These are phyloP conservation scores for Begonia fuchsioides DNA, from an alignment of 306 rosid genomes.

Conservation along the genomic window DNA sequence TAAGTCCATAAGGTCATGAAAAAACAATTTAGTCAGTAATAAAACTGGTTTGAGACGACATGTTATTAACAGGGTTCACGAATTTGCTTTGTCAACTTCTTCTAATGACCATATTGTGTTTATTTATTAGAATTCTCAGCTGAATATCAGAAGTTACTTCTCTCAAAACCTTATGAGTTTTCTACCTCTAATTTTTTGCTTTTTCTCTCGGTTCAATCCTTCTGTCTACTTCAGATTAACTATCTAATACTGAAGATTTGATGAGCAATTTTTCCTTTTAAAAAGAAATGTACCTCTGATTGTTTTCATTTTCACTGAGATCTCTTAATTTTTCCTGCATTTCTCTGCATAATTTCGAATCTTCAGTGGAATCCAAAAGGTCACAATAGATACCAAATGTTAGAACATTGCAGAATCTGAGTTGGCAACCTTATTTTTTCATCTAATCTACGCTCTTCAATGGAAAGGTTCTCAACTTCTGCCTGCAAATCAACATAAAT, in stretches of 20 bases:
- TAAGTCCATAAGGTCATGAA: too few species aligned
- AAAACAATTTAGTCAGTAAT: too few species aligned
- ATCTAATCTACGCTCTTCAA: constrained; percentile 58
- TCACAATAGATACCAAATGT: constrained; percentile 6
- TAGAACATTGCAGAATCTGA: constrained; percentile 12
- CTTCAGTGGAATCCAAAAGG: constrained; percentile 11
- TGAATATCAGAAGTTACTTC: too few species aligned
- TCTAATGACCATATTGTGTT: too few species aligned
- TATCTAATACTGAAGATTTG: not conserved
- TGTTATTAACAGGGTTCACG: too few species aligned
- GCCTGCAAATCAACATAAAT: constrained; percentile 35
- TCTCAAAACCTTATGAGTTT: too few species aligned
- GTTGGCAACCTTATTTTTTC: constrained; percentile 64
- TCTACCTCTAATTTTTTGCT: too few species aligned
- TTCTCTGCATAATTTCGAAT: constrained; percentile 45
- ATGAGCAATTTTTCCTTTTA: constrained; percentile 2
- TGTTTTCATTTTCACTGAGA: constrained; percentile 83
- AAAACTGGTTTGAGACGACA: too few species aligned
- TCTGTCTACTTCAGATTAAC: too few species aligned
- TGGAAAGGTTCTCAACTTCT: constrained; percentile 69
- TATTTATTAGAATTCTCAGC: too few species aligned
- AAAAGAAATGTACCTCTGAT: constrained; percentile 48
- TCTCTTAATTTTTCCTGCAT: constrained; percentile 79
- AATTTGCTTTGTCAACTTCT: too few species aligned
- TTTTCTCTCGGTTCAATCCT: too few species aligned